A percentile compares a stretch with the other conserved stretches of the same genome.
phyloP scores from a whole-genome alignment of 306 rosid species.

The Spatholobus suberectus region DNA sequence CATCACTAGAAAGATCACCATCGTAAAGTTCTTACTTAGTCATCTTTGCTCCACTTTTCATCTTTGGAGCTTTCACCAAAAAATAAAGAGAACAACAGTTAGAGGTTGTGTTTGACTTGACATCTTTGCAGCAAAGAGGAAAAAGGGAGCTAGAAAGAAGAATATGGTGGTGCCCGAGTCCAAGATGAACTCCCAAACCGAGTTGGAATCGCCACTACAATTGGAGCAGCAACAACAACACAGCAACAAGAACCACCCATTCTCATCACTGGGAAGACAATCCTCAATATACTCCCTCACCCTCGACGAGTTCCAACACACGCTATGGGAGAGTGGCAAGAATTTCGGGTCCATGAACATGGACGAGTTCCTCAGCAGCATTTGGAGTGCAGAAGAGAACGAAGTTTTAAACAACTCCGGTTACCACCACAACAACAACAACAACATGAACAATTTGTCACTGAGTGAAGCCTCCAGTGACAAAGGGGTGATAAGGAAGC shows the following conservation, averaged over 20 bases:
- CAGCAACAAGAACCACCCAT: conserved; percentile 33
- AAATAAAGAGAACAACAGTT: not conserved
- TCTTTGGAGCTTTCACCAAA: not conserved
- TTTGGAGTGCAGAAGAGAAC: conserved; percentile 85
- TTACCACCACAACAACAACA: not conserved
- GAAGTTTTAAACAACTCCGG: conserved; percentile 56
- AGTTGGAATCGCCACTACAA: conserved; percentile 48
- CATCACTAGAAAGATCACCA: not conserved
- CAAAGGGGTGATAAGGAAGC: conserved; percentile 53
- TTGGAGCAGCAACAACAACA: conserved; percentile 38
- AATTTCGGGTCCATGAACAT: conserved; percentile 90
- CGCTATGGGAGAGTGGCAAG: conserved; percentile 70
- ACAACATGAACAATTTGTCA: not conserved
- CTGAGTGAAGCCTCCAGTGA: conserved; percentile 27
- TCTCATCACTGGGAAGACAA: conserved; percentile 69
- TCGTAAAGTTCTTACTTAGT: not conserved
- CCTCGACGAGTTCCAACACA: conserved; percentile 79
- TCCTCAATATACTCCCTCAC: conserved; percentile 84
- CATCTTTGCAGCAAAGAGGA: not conserved
- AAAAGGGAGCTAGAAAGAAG: not conserved
- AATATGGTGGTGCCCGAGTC: conserved; percentile 57
- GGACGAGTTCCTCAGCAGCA: conserved; percentile 86
- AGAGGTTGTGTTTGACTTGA: not conserved
- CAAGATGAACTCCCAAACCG: conserved; percentile 51
- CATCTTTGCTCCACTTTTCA: too few relatives aligned